Conservation (phyloP, 2,329 filamentous ascomycete genomes). For the Pseudogymnoascus sp. region DNA sequence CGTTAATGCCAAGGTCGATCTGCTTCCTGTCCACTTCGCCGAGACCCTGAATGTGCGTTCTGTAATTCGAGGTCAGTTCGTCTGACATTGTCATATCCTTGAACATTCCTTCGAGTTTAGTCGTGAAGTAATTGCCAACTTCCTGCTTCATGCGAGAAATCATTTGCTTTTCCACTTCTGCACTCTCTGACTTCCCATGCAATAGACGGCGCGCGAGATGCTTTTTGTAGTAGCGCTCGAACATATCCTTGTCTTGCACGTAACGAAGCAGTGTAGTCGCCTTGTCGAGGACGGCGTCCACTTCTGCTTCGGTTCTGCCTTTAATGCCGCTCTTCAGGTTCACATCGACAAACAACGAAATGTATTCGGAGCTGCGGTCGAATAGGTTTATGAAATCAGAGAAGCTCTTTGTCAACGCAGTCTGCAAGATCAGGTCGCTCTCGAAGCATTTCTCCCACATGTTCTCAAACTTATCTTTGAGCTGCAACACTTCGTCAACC, state of each 20-base stretch:
- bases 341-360: constrained; percentile 95
- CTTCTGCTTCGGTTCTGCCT: constrained; percentile 82
- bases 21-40: constrained; percentile 49
- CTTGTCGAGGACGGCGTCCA: constrained; percentile 79
- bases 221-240: constrained; percentile 97
- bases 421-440: constrained; percentile 70
- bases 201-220: constrained; percentile 83
- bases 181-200: constrained; percentile 81
- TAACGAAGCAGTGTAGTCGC: constrained; percentile 84
- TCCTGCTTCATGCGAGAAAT: constrained; percentile 96
- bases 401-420: constrained; percentile 78
- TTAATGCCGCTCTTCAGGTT: constrained; percentile 91
- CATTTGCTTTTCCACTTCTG: constrained; percentile 91
- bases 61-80: constrained; percentile 73
- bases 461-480: constrained; percentile 86
- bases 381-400: constrained; percentile 93
- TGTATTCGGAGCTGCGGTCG: constrained; percentile 75
- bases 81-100: constrained; percentile 87
- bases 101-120: constrained; percentile 95
- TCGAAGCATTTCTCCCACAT: constrained; percentile 69
- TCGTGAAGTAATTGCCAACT: constrained; percentile 87
- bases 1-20: constrained; percentile 74
- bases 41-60: constrained; percentile 52
- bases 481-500: constrained; percentile 80
- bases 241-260: constrained; percentile 84